Evolutionary conservation across 257 asterid species (phyloP).

Genomic region (Scutellaria barbata): DNA sequence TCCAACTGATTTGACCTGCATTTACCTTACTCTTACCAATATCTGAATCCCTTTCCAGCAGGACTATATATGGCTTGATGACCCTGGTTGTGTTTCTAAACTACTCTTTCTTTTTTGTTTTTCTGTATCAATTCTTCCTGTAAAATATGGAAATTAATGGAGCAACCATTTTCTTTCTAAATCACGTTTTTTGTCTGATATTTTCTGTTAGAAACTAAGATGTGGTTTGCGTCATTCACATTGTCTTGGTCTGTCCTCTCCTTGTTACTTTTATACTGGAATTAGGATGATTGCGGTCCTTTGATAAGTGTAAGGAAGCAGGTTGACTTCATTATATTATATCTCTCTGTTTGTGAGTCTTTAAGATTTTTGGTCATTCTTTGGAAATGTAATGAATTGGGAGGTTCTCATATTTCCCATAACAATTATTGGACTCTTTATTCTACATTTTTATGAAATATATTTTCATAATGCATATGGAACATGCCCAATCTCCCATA

Average conservation of each 20-base stretch:
- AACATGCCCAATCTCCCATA: neutral
- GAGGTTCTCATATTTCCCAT: conserved; percentile 17
- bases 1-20: neutral
- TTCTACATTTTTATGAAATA: conserved; percentile 10
- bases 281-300: neutral
- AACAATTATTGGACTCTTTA: neutral
- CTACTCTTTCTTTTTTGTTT: conserved; percentile 22
- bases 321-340: neutral
- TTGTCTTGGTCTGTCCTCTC: neutral
- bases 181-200: neutral
- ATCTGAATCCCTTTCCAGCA: neutral
- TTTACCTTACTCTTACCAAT: neutral
- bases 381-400: conserved; percentile 11
- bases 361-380: neutral
- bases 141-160: neutral
- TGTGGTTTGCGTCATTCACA: conserved; percentile 12
- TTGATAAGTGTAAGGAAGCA: conserved; percentile 3
- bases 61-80: neutral
- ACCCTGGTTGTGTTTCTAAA: conserved; percentile 1
- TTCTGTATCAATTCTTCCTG: neutral
- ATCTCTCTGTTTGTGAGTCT: conserved; percentile 18
- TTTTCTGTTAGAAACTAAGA: neutral
- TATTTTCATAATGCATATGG: conserved; percentile 11
- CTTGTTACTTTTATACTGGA: conserved; percentile 1
- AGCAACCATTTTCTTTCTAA: neutral